Base-by-base conservation (phyloP, 768 basidiomycete species). In the Mycena crocata region DNA sequence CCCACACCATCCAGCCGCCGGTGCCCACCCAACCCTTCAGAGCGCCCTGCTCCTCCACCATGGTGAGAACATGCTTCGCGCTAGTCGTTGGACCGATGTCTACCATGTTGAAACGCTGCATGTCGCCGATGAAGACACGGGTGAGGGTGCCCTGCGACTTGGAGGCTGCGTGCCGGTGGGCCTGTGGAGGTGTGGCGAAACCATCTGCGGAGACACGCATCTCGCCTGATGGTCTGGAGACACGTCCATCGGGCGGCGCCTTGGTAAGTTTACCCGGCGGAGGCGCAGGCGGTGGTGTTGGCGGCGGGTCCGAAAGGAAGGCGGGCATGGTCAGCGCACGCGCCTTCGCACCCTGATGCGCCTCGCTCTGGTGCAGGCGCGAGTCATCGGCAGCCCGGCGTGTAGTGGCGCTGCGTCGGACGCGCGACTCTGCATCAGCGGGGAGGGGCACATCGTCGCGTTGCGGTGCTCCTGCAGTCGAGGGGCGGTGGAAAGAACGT, bases 1-100 rank as follows among this genome's bases (percentile, higher is more conserved):
- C 97, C 76, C 87, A 96, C 31, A 99, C 76, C 86, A 96, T 95
- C 93, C 94, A 98, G 8, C 87, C 90, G 6, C 85, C 89, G n/a
- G 78, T 82, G 1, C 86, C 87, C 3, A 78, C 79, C 79, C 84
- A 87, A 49, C 86, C 86, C 45, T 85, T 85, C 46, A 97, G 77
- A 60, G 87, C 85, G 14, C 92, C 93, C 73, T 91, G 88, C 21
- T 79, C 78, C 44, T 90, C 87, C 30, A 95, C 83, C 73, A 87
- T 80, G 15, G 84, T 80, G 58, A 97, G 77, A 8, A 96, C 87
- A 60, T 95, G 92, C 37, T 88, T 84, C 12, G 94, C 93, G 30
- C 81, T 89, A 2, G 93, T 96, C 13, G 78, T 76, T 15, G 89
- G 79, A 2, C 84, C 81, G 44, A 98, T 85, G 71, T 93, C 91